A percentile compares a stretch with the other conserved stretches of the same genome.
phyloP scores from a whole-genome alignment of 352 stramenopile species.

The Chrysophaeum taylorii region DNA sequence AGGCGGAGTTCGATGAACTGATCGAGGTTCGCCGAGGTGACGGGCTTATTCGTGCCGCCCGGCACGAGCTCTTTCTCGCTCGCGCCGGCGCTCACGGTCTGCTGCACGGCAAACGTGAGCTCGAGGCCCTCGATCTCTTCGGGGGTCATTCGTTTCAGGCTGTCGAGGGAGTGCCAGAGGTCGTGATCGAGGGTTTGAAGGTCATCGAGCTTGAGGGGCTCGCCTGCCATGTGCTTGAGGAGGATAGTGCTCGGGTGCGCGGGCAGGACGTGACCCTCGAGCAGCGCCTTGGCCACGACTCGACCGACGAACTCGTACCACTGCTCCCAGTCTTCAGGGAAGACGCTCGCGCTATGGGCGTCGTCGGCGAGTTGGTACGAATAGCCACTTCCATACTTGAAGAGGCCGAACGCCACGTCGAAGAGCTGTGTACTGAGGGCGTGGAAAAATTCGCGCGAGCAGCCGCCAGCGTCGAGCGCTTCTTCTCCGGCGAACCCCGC shows the following conservation, averaged over 20 bases:
- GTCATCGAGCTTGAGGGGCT: conserved; percentile 27
- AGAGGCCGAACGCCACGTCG: conserved; percentile 62
- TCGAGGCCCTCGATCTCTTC: neutral
- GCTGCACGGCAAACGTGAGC: conserved; percentile 1
- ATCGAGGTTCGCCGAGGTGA: neutral
- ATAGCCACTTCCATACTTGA: too few relatives aligned
- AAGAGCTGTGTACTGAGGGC: conserved; percentile 73
- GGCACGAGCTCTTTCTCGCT: neutral
- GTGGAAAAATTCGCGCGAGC: conserved; percentile 77
- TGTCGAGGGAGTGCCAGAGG: neutral
- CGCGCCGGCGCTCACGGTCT: neutral
- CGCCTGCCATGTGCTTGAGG: conserved; percentile 69
- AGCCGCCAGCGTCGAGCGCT: conserved; percentile 69
- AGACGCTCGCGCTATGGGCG: neutral
- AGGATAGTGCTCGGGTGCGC: conserved; percentile 66
- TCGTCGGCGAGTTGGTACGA: conserved; percentile 46
- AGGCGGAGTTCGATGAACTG: neutral
- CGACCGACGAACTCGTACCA: conserved; percentile 42
- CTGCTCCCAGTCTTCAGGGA: neutral
- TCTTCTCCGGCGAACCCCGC: conserved; percentile 76
- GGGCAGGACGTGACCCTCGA: conserved; percentile 41
- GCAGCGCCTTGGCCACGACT: conserved; percentile 65
- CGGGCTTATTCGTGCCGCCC: neutral
- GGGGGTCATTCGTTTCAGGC: neutral
- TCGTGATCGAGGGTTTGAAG: neutral